Evolutionary conservation across 164 flowering plant species (phyloP).

Genomic region (Piper betle): DNA sequence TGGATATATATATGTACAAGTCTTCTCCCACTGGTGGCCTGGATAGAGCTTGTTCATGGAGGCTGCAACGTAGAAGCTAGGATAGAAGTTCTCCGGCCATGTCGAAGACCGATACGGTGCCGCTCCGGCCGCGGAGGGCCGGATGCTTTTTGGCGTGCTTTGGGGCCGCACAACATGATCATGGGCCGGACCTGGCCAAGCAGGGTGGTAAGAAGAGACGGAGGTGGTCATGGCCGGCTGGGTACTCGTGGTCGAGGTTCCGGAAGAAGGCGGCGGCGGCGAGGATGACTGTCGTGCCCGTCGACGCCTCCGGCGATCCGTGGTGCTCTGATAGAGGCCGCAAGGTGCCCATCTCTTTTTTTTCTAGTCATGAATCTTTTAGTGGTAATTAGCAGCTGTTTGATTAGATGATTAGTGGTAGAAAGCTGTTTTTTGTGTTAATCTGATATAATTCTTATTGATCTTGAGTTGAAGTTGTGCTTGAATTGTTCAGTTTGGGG

Average conservation of each 20-base stretch:
- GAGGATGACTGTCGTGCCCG: conserved; percentile 19
- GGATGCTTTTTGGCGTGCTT: neutral
- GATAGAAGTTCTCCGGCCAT: neutral
- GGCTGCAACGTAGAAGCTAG: too few relatives aligned
- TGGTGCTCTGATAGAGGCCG: neutral
- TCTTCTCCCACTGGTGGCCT: too few relatives aligned
- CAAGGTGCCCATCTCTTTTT: conserved; percentile 1
- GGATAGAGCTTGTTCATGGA: too few relatives aligned
- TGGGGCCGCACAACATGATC: neutral
- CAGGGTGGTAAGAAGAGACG: neutral
- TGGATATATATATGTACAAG: too few relatives aligned
- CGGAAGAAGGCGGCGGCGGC: conserved; percentile 10
- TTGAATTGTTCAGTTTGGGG: too few relatives aligned
- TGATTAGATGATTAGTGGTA: neutral
- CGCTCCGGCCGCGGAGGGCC: neutral
- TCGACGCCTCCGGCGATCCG: conserved; percentile 6
- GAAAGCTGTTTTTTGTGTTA: too few relatives aligned
- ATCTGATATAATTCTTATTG: too few relatives aligned
- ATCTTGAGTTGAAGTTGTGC: too few relatives aligned
- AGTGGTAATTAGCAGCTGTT: neutral
- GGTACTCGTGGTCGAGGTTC: conserved; percentile 8
- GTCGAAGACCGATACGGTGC: neutral
- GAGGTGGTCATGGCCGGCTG: neutral
- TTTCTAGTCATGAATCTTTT: too few relatives aligned
- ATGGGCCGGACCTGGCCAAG: neutral